Conservation (phyloP, 805 yeast genomes). For the Nakazawaea molendinolei region DNA sequence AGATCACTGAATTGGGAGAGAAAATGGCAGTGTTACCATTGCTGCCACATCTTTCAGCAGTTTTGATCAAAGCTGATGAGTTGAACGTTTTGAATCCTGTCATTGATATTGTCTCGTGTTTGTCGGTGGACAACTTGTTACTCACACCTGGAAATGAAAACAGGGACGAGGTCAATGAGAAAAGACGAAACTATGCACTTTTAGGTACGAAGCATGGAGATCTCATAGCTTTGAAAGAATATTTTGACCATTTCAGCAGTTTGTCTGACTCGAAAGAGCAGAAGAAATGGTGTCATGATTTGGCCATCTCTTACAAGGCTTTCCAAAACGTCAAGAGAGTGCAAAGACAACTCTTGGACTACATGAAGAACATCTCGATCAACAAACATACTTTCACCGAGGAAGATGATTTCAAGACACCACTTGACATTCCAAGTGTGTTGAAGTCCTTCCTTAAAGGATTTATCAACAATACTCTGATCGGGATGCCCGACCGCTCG, state of each 20-base stretch:
- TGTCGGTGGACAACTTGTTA: constrained; percentile 85
- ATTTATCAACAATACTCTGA: constrained; percentile 80
- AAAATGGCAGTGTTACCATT: constrained; percentile 86
- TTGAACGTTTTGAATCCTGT: constrained; percentile 49
- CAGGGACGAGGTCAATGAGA: constrained; percentile 79
- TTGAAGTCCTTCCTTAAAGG: constrained; percentile 81
- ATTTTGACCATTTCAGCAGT: constrained; percentile 49
- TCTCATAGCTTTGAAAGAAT: constrained; percentile 72
- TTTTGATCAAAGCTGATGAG: constrained; percentile 64
- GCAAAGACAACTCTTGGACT: constrained; percentile 65
- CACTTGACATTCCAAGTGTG: constrained; percentile 48
- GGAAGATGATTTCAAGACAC: constrained; percentile 18
- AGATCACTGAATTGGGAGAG: constrained; percentile 72
- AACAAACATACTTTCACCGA: constrained; percentile 25
- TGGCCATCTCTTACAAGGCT: constrained; percentile 72
- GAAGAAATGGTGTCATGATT: constrained; percentile 76
- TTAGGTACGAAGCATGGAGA: constrained; percentile 78
- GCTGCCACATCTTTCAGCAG: constrained; percentile 88
- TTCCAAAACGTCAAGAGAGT: constrained; percentile 72
- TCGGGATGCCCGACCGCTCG: constrained; percentile 92
- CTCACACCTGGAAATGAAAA: constrained; percentile 72
- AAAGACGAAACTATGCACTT: constrained; percentile 61
- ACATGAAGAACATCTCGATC: constrained; percentile 51
- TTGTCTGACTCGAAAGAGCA: constrained; percentile 46
- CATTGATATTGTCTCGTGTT: constrained; percentile 84